Evolutionary conservation across 202 grass and related monocot genomes (phyloP), one percentile per base, ranked within the genome.

Genomic region (Hordeum pubiflorum): DNA sequence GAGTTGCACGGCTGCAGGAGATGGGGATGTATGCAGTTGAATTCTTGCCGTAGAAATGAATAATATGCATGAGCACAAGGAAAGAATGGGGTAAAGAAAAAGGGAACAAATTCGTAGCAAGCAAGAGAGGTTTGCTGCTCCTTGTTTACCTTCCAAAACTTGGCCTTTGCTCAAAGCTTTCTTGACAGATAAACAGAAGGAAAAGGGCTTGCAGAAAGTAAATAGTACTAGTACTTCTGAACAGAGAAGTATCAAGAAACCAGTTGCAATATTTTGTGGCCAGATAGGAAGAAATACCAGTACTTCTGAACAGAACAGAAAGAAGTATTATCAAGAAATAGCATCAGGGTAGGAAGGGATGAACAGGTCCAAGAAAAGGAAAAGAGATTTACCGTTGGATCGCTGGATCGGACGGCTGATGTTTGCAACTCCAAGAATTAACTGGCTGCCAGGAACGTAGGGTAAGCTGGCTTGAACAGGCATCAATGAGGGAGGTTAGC

Each of bases 31-130:
- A 56, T 57, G 66, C 66, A 8, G 11, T 83, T 59, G 10, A 64
- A 78, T 58, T 79, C 18, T 87, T 73, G 37, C 58, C 46, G 58
- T 87, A 52, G 46, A 79, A 87, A 81, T 56, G 12, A 87, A 70
- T 32, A 26, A 40, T 2, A 68, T 41, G 77, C 34, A 23, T 9
- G 31, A 29, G 64, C 5, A 23, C 57, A 24, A 78, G 22, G 22
- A 13, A 58, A 74, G 31, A 18, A 40, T 41, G 4, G 6, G 26
- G 26, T 81, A 68, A 27, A 18, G n/a, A 4, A 80, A 18, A n/a
- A 8, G 9, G 8, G n/a, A 38, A 26, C 7, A 81, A 23, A 26
- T 55, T 38, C 12, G 3, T 24, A 83, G 71, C n/a, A 32, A 40
- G 15, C 52, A 72, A 27, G 65, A 72, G 56, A 40, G 10, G 17